Evolutionary conservation across 2,329 filamentous ascomycete genomes (phyloP).

Genomic region (Talaromyces funiculosus): DNA sequence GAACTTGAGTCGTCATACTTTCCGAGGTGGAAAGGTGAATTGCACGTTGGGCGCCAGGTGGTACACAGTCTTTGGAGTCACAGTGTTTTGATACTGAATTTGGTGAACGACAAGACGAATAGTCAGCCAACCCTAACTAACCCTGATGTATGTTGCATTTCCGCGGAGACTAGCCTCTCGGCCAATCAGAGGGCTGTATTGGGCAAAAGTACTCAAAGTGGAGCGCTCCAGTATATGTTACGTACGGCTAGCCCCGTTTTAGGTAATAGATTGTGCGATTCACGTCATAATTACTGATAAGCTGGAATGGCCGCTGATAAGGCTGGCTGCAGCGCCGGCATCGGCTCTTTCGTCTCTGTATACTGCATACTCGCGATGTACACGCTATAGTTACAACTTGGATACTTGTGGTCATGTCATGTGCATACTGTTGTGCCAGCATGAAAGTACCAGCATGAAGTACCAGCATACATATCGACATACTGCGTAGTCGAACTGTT

Average conservation of each 20-base stretch:
- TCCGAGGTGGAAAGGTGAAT: too few relatives aligned
- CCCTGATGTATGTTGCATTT: slow-evolving; percentile 7
- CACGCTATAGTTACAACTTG: not conserved
- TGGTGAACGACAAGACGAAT: too few relatives aligned
- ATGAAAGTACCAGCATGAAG: too few relatives aligned
- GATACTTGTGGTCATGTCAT: too few relatives aligned
- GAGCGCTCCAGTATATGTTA: not conserved
- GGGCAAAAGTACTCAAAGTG: not conserved
- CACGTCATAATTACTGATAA: slow-evolving; percentile 5
- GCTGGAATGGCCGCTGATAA: not conserved
- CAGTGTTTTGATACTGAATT: too few relatives aligned
- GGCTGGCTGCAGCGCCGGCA: not conserved
- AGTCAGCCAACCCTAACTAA: not conserved
- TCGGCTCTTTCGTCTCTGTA: not conserved
- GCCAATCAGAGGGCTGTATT: not conserved
- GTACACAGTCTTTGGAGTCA: too few relatives aligned
- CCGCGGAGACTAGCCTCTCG: not conserved
- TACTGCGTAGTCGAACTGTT: too few relatives aligned
- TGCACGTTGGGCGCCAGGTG: too few relatives aligned
- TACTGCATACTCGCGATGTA: not conserved
- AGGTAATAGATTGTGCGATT: slow-evolving; percentile 4
- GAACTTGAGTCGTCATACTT: not conserved
- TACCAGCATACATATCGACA: too few relatives aligned
- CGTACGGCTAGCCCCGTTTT: slow-evolving; percentile 3
- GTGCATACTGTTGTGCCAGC: too few relatives aligned